A percentile compares a stretch with the other conserved stretches of the same genome.
These are phyloP conservation scores for Colletotrichum shisoi DNA, from an alignment of 2,329 filamentous ascomycete species.

Conservation along the genomic window DNA sequence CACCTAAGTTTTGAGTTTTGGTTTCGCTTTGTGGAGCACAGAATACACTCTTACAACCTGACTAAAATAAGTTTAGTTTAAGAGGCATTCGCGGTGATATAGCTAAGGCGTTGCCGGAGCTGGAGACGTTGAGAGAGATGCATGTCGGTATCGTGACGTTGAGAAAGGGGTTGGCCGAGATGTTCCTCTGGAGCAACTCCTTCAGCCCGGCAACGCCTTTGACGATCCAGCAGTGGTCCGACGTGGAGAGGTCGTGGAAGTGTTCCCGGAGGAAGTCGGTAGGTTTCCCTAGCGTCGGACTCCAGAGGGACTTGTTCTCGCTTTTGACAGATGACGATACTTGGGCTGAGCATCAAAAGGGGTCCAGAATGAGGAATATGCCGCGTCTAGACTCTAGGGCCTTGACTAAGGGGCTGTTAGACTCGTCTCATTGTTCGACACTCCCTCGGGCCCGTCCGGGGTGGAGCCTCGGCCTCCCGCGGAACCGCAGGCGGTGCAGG, in stretches of 20 bases:
- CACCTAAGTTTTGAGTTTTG: too few species aligned
- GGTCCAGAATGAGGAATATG: background rate
- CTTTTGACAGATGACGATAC: background rate
- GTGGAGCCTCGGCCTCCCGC: conserved; percentile 29
- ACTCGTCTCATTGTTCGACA: conserved; percentile 25
- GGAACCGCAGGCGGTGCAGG: conserved; percentile 11
- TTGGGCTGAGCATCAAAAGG: background rate
- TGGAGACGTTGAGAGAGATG: conserved; percentile 23
- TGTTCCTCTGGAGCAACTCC: conserved; percentile 23
- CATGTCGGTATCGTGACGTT: conserved; percentile 33
- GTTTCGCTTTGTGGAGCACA: too few species aligned
- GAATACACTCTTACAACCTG: too few species aligned
- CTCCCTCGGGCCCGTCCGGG: conserved; percentile 2
- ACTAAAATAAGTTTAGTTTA: too few species aligned
- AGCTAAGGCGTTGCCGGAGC: conserved; percentile 13
- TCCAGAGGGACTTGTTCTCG: background rate
- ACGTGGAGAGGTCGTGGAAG: conserved; percentile 12
- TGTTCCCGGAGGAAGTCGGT: conserved; percentile 30
- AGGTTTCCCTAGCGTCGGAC: too few species aligned
- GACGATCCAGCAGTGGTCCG: conserved; percentile 35
- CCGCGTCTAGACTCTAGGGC: background rate
- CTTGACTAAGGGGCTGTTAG: conserved; percentile 10
- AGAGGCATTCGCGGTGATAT: too few species aligned
- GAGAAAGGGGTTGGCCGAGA: conserved; percentile 26
- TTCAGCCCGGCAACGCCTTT: conserved; percentile 28